Conservation (phyloP, 768 basidiomycete species). For the Rhodotorula toruloides region DNA sequence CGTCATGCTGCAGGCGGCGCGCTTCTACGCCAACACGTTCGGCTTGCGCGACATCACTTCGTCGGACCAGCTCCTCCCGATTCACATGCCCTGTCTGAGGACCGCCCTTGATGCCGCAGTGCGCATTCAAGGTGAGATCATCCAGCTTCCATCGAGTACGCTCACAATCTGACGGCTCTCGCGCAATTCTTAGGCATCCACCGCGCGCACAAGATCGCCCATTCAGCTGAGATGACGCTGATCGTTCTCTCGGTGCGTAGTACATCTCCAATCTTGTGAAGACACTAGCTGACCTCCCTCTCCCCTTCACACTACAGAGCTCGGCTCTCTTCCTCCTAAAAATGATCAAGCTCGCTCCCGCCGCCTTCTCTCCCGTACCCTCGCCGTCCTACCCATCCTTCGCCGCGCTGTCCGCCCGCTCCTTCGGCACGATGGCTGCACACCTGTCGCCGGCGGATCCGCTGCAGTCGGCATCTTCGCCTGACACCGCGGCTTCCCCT, state of each 20-base stretch:
- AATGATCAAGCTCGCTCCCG: slow-evolving; percentile 36
- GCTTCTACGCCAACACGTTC: slow-evolving; percentile 28
- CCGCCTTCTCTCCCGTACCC: slow-evolving; percentile 15
- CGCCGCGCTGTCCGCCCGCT: not conserved
- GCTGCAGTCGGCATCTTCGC: slow-evolving; percentile 15
- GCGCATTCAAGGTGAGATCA: slow-evolving; percentile 25
- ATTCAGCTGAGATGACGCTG: slow-evolving; percentile 31
- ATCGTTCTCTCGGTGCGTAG: slow-evolving; percentile 19
- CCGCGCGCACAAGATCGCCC: slow-evolving; percentile 25
- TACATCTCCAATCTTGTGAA: no score
- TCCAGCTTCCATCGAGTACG: not conserved
- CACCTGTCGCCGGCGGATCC: not conserved
- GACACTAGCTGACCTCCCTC: no score
- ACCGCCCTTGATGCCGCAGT: slow-evolving; percentile 26
- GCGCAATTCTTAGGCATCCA: slow-evolving; percentile 7
- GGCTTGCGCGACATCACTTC: slow-evolving; percentile 30
- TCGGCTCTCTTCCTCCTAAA: slow-evolving; percentile 36
- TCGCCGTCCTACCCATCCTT: slow-evolving; percentile 15
- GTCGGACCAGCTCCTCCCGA: slow-evolving; percentile 21
- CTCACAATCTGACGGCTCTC: not conserved
- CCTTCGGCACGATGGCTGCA: no score
- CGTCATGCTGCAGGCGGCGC: slow-evolving; percentile 6
- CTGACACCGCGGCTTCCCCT: slow-evolving; percentile 19
- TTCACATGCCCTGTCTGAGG: slow-evolving; percentile 16
- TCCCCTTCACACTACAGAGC: slow-evolving; percentile 1